Conservation (phyloP, 2,329 filamentous ascomycete species). For the Colletotrichum sansevieriae region DNA sequence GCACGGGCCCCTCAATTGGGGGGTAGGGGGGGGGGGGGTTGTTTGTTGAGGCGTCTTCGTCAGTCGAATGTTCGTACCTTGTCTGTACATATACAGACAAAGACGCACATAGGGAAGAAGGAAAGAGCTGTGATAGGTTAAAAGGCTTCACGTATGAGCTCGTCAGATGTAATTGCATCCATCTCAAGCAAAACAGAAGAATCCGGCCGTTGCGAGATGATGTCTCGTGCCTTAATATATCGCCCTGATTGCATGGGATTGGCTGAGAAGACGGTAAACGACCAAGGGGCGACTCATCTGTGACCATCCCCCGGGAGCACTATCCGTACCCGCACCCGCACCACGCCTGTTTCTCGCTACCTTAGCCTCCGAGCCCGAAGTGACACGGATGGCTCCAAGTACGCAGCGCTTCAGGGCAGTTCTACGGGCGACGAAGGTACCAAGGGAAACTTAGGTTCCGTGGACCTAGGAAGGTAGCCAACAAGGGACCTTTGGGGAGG, state of each 20-base stretch:
- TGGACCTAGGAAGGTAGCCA: constrained; percentile 8
- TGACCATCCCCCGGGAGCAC: constrained; percentile 39
- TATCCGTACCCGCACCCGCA: constrained; percentile 42
- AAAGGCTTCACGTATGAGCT: not conserved
- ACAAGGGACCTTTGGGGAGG: not conserved
- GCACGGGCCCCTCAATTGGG: constrained; percentile 26
- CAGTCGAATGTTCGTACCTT: not conserved
- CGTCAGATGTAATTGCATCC: too few relatives aligned
- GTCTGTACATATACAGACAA: not conserved
- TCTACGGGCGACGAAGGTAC: constrained; percentile 21
- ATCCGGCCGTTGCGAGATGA: constrained; percentile 2
- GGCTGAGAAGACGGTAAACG: constrained; percentile 24
- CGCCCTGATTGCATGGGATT: constrained; percentile 15
- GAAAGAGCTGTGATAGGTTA: not conserved
- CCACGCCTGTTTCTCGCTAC: constrained; percentile 47
- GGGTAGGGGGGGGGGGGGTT: not conserved
- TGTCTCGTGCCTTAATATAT: constrained; percentile 34
- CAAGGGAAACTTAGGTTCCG: not conserved
- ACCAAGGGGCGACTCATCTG: constrained; percentile 37
- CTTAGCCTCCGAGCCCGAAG: constrained; percentile 43
- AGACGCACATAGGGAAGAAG: not conserved
- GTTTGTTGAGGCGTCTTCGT: constrained; percentile 1
- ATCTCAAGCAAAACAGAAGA: too few relatives aligned
- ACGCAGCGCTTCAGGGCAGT: constrained; percentile 25
- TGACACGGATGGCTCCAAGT: constrained; percentile 52